Base-by-base conservation (phyloP, 2,329 filamentous ascomycete genomes). In the Penicillium sp. region DNA sequence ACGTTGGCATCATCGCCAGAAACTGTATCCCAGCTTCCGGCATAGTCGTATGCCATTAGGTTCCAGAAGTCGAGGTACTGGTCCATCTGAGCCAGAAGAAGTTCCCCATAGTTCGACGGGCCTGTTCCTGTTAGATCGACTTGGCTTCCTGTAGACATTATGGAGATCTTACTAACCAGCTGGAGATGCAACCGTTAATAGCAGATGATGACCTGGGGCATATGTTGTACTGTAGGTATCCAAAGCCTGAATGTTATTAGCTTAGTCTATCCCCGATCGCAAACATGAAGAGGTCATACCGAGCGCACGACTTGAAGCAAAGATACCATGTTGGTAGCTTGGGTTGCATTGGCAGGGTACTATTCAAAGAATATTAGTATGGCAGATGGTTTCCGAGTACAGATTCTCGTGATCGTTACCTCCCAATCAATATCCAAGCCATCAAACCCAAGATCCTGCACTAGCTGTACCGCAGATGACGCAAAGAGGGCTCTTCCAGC, bases 1-100 rank as follows among this genome's bases (percentile, higher is more conserved):
- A 97, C 71, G 70, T 96, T 97, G 5, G 92, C 85, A 70, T 92
- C 87, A 75, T 97, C 92, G 4, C 88, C 91, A 0, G 89, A 81
- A 7, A 71, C 71, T 8, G 75, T 64, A 67, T 92, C 89, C 92
- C 91, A 97, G 2, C 85, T 87, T 2, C 93, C 93, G 11, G 91
- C 86, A 67, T 86, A 94, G 73, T 95, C 90, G 73, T 94, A 95
- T 1, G 88, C 89, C 90, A 95, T 95, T 14, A 77, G 66, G 57
- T 82, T 82, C 73, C 79, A 82, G 66, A 82, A 82, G 57, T 82
- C 80, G 8, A 82, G 71, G 49, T 79, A 75, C 22, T 68, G 42
- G 62, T 81, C 73, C 79, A 82, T 81, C 14, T 66, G 71, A 1
- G 66, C 61, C 4, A 81, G 67, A 15, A 74, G 67, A 57, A 81